Evolutionary conservation across 768 basidiomycete genomes (phyloP).

Genomic region (Kondoa malvinella): DNA sequence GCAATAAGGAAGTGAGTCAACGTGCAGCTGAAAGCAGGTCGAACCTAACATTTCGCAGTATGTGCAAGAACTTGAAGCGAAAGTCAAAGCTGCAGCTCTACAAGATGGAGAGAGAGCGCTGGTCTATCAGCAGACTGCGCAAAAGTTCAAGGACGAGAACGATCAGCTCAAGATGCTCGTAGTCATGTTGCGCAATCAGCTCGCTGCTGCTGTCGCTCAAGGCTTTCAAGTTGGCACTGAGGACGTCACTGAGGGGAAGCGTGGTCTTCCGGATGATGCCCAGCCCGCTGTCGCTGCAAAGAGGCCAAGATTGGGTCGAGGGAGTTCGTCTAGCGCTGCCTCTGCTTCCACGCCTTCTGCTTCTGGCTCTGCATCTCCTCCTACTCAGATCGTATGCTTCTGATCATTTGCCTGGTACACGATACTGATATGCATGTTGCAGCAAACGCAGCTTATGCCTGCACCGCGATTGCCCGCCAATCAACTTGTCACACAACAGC

Average conservation of each 20-base stretch:
- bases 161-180: constrained; percentile 8
- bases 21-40: neutral
- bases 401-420: too few relatives aligned
- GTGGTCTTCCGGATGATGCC: neutral
- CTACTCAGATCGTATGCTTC: too few relatives aligned
- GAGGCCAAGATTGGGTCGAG: too few relatives aligned
- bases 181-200: neutral
- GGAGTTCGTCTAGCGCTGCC: neutral
- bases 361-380: neutral
- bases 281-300: neutral
- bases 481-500: too few relatives aligned
- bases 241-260: neutral
- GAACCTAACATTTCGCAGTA: constrained; percentile 12
- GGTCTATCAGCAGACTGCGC: constrained; percentile 12
- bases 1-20: neutral
- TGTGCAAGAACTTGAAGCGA: constrained; percentile 23
- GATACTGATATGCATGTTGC: too few relatives aligned
- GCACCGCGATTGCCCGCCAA: too few relatives aligned
- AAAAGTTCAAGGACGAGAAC: constrained; percentile 12
- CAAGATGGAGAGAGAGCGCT: constrained; percentile 16
- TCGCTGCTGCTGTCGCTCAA: neutral
- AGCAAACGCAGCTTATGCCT: too few relatives aligned
- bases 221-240: neutral
- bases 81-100: constrained; percentile 13
- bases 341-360: neutral